These are phyloP conservation scores for Clavulina sp. DNA, from an alignment of 768 basidiomycete genomes.

Conservation along the genomic window DNA sequence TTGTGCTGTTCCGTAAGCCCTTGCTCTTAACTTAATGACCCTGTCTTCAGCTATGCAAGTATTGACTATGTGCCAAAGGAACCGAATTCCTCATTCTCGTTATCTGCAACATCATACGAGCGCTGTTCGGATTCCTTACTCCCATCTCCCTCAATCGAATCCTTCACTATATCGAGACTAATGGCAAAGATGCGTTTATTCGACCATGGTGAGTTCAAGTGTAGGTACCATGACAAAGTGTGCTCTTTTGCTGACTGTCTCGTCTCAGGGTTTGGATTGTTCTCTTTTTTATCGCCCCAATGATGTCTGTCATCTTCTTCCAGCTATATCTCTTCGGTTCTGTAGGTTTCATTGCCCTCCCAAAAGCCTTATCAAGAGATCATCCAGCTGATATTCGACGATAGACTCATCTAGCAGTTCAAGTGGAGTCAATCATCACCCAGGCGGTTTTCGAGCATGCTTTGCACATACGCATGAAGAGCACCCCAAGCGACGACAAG, in stretches of 20 bases:
- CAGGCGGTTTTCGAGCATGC: slow-evolving; percentile 74
- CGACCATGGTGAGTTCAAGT: neutral
- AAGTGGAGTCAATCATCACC: slow-evolving; percentile 33
- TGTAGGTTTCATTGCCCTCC: neutral
- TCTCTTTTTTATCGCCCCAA: neutral
- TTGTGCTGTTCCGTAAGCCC: too few species aligned
- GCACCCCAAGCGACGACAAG: slow-evolving; percentile 14
- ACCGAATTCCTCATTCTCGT: too few species aligned
- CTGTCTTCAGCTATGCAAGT: too few species aligned
- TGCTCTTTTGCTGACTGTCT: too few species aligned
- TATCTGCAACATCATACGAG: too few species aligned
- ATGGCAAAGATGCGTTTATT: neutral
- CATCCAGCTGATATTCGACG: neutral
- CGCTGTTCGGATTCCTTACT: too few species aligned
- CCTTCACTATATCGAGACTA: neutral
- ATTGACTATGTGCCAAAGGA: too few species aligned
- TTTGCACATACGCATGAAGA: slow-evolving; percentile 44
- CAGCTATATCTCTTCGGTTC: neutral
- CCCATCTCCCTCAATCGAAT: too few species aligned
- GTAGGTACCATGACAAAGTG: neutral
- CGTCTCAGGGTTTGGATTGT: neutral
- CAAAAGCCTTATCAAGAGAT: neutral
- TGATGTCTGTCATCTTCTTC: neutral
- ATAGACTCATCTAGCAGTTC: slow-evolving; percentile 28
- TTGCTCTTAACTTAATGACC: too few species aligned